phyloP scores from a whole-genome alignment of 305 asterid genomes.

The Salvia sclarea region DNA sequence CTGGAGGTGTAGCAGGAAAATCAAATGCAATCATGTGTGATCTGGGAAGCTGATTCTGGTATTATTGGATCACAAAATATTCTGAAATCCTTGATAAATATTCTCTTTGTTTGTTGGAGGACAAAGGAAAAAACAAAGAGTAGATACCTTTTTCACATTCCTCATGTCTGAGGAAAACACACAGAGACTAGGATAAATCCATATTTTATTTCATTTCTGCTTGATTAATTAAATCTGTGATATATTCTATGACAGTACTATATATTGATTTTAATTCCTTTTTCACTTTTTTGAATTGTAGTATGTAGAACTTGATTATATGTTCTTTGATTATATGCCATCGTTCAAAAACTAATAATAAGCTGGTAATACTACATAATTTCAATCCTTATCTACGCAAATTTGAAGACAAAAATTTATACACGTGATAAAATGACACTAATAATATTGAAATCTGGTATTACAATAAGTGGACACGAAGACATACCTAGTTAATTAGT shows the following conservation, averaged over 20 bases:
- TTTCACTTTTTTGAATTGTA: background rate
- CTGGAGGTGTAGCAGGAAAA: background rate
- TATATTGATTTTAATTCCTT: background rate
- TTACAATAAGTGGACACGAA: background rate
- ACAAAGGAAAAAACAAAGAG: slow-evolving; percentile 8
- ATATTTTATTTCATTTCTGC: background rate
- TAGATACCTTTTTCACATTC: slow-evolving; percentile 24
- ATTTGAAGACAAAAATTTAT: no score
- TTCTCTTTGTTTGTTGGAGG: slow-evolving; percentile 32
- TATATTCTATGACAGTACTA: background rate
- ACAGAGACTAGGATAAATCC: background rate
- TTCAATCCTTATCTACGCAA: no score
- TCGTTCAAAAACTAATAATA: background rate
- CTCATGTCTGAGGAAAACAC: slow-evolving; percentile 25
- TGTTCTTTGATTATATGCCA: background rate
- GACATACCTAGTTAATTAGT: background rate
- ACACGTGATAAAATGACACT: background rate
- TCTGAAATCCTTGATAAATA: slow-evolving; percentile 24
- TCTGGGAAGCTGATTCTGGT: slow-evolving; percentile 26
- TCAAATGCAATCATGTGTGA: slow-evolving; percentile 3
- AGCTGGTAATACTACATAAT: no score
- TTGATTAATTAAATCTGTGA: background rate
- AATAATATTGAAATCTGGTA: background rate
- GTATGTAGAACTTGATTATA: background rate
- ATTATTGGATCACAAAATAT: slow-evolving; percentile 30